Evolutionary conservation across 148 eudicot species (phyloP).

Genomic region (Camellia granthamiana): DNA sequence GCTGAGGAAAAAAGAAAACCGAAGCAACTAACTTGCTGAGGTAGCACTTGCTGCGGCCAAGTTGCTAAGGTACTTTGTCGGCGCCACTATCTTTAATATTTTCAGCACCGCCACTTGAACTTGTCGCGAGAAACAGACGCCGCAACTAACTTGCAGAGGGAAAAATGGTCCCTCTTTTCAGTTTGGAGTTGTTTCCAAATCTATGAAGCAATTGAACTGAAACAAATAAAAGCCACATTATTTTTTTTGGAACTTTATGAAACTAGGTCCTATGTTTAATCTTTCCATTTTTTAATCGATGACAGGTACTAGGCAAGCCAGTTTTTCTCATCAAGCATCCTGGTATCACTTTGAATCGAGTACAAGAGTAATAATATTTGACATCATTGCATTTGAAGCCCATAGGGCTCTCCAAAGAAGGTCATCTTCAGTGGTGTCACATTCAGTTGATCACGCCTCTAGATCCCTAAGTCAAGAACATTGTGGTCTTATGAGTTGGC

Average conservation of each 20-base stretch:
- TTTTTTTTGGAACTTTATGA: background rate
- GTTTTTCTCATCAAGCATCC: constrained; percentile 52
- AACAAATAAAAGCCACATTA: constrained; percentile 1
- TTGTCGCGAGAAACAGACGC: too few relatives aligned
- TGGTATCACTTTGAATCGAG: constrained; percentile 65
- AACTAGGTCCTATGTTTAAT: background rate
- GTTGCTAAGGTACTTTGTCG: too few relatives aligned
- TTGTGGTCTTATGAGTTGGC: constrained; percentile 82
- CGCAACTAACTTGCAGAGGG: too few relatives aligned
- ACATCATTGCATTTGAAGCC: constrained; percentile 54
- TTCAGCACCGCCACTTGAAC: too few relatives aligned
- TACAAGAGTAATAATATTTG: constrained; percentile 68
- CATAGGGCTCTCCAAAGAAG: constrained; percentile 49
- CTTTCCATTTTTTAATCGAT: background rate
- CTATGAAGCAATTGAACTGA: constrained; percentile 4
- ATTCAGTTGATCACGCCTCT: constrained; percentile 42
- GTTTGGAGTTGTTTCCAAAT: background rate
- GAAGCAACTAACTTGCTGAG: too few relatives aligned
- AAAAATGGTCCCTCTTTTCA: background rate
- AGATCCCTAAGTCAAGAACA: constrained; percentile 47
- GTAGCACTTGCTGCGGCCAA: too few relatives aligned
- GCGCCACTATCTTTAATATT: too few relatives aligned
- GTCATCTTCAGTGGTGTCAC: constrained; percentile 53
- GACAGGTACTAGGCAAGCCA: constrained; percentile 40
- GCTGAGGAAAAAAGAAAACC: too few relatives aligned